Base-by-base conservation (phyloP, 306 rosid genomes). In the Pyrus bretschneideri region DNA sequence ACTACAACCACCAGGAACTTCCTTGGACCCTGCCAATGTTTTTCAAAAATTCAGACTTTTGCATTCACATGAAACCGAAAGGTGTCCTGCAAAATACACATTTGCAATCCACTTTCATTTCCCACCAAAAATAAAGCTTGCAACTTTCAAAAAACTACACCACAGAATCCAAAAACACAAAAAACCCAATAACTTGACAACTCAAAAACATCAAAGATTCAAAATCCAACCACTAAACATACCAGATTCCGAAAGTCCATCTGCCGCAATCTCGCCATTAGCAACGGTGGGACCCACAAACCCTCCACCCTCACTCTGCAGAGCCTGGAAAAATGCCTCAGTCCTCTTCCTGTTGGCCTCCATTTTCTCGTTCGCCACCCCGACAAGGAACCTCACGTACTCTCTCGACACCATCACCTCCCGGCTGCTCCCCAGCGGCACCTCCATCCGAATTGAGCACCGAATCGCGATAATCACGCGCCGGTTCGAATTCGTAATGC, bases 381-480 rank as follows among this genome's bases (percentile, higher is more conserved):
- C 74, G 63, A 95, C 88, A 64, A 95, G 90, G 80, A 80, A 92
- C 33, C 90, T 65, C 10, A 95, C 87, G 69, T 92, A 92, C 79
- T 88, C 91, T 14, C 89, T 89, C 5, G 91, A 69, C 23, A 95
- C 97, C 92, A 89, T 75, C 60, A 95, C 11, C 60, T 81, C 83
- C 11, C 52, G 74, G 3, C 88, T 78, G 46, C 81, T 89, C 45
- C 97, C 98, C 70, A 95, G 57, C 7, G 97, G 98, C 15, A 89
- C 89, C 83, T 95, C 98, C 80, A 95, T 30, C 5, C 97, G 86
- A 6, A 95, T 90, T 4, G 97, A 95, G 70, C 98, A 95, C 29
- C 98, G 95, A 63, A 95, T 90, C 1, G 98, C 97, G 6, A 95
- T 87, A 35, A 95, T 95, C 40, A 95, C 86, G 7, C 97, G 95